Conservation (phyloP, 2,329 filamentous ascomycete species). For the Grosmannia clavigera region DNA sequence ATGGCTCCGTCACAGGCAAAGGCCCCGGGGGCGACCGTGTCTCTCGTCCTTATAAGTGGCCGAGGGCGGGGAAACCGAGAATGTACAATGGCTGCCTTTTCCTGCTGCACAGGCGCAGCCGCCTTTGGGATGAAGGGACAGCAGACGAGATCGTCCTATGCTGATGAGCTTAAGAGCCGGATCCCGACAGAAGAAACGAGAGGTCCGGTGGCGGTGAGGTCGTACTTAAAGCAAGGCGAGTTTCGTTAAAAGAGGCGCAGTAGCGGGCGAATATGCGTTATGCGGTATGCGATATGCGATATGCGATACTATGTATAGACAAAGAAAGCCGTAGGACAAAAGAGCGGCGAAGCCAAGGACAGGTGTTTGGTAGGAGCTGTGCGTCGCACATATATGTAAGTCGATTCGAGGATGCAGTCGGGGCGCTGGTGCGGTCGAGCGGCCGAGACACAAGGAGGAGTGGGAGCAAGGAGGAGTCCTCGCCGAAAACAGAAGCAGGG, state of each 20-base stretch:
- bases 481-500: background rate
- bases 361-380: background rate
- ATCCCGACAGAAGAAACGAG: background rate
- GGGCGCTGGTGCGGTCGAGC: background rate
- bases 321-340: background rate
- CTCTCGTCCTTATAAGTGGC: background rate
- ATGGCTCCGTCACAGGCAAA: background rate
- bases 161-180: background rate
- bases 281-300: too few species aligned
- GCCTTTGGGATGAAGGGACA: background rate
- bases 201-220: background rate
- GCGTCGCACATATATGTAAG: background rate
- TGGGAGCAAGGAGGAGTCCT: too few species aligned
- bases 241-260: background rate
- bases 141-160: background rate
- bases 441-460: background rate
- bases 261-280: too few species aligned
- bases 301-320: background rate
- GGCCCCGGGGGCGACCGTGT: background rate
- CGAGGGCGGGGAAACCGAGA: background rate
- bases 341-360: background rate
- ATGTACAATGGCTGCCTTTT: background rate
- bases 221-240: background rate
- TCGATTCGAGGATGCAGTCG: background rate
- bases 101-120: background rate